phyloP scores from a whole-genome alignment of 257 asterid genomes.

The Ocimum tenuiflorum region DNA sequence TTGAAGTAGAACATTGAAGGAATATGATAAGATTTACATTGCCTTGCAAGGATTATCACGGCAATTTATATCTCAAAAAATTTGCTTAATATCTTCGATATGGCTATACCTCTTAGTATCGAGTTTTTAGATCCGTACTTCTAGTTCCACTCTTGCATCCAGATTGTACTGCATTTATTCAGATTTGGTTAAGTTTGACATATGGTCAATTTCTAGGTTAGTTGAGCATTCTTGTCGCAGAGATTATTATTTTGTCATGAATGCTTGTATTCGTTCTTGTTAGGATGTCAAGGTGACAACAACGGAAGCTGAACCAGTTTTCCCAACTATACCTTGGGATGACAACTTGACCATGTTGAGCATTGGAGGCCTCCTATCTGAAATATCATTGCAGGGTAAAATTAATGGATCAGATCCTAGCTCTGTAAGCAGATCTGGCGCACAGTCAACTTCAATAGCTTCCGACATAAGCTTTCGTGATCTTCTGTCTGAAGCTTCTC shows the following conservation, averaged over 20 bases:
- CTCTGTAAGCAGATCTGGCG: constrained; percentile 34
- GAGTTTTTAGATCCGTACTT: neutral
- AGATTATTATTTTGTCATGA: neutral
- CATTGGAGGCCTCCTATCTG: constrained; percentile 79
- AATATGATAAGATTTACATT: constrained; percentile 3
- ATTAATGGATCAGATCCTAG: constrained; percentile 27
- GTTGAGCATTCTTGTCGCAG: constrained; percentile 16
- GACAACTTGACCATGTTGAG: constrained; percentile 70
- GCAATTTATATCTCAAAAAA: constrained; percentile 6
- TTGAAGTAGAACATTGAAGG: neutral
- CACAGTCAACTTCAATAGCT: constrained; percentile 31
- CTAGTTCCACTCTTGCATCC: neutral
- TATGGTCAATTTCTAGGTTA: neutral
- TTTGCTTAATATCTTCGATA: neutral
- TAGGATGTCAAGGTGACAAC: constrained; percentile 48
- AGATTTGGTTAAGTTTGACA: neutral
- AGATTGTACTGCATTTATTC: neutral
- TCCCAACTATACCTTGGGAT: constrained; percentile 49
- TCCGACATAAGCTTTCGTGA: constrained; percentile 45
- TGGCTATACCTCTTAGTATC: neutral
- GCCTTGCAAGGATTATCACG: neutral
- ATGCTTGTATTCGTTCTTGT: constrained; percentile 16
- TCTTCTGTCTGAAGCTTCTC: constrained; percentile 47
- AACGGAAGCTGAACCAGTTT: constrained; percentile 26
- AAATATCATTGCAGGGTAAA: constrained; percentile 61